These are phyloP conservation scores for Conidiobolus incongruus DNA, from an alignment of 371 early-diverging fungal species.

Conservation along the genomic window DNA sequence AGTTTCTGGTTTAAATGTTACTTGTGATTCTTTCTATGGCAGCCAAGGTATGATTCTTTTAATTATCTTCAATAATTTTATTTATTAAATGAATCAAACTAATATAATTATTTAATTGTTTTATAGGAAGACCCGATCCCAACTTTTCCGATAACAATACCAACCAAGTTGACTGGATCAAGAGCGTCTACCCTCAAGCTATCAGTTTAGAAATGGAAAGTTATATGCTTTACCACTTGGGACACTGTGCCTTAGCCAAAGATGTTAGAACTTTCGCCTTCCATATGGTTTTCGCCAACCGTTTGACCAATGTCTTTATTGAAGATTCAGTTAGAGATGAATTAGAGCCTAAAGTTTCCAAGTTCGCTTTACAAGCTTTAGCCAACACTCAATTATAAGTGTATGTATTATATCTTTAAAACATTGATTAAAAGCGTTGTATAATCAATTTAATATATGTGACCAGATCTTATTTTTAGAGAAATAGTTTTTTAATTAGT, in stretches of 20 bases:
- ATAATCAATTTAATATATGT: no score
- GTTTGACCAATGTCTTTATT: conserved; percentile 47
- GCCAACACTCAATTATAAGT: no score
- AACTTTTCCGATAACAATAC: conserved; percentile 62
- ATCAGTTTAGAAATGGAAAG: conserved; percentile 83
- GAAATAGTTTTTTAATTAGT: no score
- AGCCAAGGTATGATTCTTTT: conserved; percentile 54
- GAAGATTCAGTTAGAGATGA: conserved; percentile 27
- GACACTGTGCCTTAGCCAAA: conserved; percentile 14
- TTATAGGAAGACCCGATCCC: conserved; percentile 29
- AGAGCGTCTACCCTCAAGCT: conserved; percentile 22
- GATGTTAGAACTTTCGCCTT: conserved; percentile 56
- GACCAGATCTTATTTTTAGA: no score
- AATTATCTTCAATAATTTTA: no score
- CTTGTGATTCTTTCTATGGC: conserved; percentile 79
- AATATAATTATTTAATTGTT: not conserved
- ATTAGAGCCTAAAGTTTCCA: conserved; percentile 36
- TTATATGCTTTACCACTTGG: conserved; percentile 65
- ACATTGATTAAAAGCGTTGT: no score
- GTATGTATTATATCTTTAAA: no score
- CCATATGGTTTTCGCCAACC: conserved; percentile 70
- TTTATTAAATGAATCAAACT: no score
- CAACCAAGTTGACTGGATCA: conserved; percentile 21
- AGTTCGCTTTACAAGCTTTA: conserved; percentile 56
- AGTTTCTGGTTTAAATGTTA: conserved; percentile 47